Evolutionary conservation across 2,329 filamentous ascomycete genomes (phyloP), one percentile per base, ranked within the genome.

Genomic region (Colletotrichum sp.): DNA sequence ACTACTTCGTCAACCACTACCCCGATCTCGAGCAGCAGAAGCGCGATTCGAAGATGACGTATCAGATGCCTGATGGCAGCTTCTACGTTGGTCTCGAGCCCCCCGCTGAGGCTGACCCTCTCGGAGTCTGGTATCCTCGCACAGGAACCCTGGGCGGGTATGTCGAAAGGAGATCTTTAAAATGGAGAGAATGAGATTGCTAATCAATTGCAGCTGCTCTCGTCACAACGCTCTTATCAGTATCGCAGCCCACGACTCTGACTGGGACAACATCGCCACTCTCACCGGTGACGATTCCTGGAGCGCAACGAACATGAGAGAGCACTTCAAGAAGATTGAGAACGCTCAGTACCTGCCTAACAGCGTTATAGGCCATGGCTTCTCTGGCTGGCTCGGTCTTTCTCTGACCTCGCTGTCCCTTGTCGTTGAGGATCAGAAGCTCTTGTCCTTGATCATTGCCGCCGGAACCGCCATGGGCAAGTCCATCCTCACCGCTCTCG

Each of bases 231-330:
- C 91, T 7, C 82, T 92, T 57, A 89, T 94, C 66, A 86, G 89
- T 21, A 85, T 92, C 26, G 88, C 91, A 72, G 91, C 92, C 0
- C 87, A 91, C 67, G 86, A 90, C 60, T 89, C 87, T 24, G 92
- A 94, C 82, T 94, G 90, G 83, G 85, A 91, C 60, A 83, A 89
- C 79, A 89, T 94, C 71, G 88, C 88, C 6, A 82, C 83, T 9
- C 80, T 93, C 34, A 94, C 92, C 7, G 91, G 91, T 4, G 92
- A 94, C 78, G 78, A 82, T 2, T 90, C 89, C 0, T 94, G 92
- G 92, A 83, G 85, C 0, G 85, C 91, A 0, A 83, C 85, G 8
- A 91, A 90, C 75, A 93, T 94, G 91, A 86, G 91, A 72, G 84
- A 88, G 76, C 92, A 93, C 82, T 90, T 90, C 70, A 81, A 86